These are phyloP conservation scores for Polytrichum commune DNA, from an alignment of 225 moss, liverwort and hornwort species.

Conservation along the genomic window DNA sequence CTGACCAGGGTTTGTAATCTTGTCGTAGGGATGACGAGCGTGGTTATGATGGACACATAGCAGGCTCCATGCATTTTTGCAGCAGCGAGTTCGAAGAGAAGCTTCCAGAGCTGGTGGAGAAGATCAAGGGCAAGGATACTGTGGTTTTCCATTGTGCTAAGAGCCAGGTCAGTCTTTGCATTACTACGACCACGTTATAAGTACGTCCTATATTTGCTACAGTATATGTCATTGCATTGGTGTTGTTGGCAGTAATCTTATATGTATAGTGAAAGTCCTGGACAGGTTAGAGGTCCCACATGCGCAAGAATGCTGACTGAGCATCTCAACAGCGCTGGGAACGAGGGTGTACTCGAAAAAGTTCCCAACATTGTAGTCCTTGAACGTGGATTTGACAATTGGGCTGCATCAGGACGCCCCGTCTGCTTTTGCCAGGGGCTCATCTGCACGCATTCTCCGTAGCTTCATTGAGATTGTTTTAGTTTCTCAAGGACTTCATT, in stretches of 20 bases:
- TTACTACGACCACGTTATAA: too few species aligned
- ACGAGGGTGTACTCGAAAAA: conserved; percentile 34
- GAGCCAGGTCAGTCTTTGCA: conserved; percentile 54
- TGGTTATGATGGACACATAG: conserved; percentile 74
- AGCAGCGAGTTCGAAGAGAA: conserved; percentile 61
- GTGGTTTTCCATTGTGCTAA: conserved; percentile 87
- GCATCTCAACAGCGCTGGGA: conserved; percentile 40
- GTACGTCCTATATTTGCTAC: too few species aligned
- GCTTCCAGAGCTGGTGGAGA: conserved; percentile 65
- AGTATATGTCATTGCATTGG: too few species aligned
- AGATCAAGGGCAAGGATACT: conserved; percentile 63
- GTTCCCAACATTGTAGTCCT: conserved; percentile 63
- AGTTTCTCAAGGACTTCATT: too few species aligned
- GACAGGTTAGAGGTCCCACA: conserved; percentile 71
- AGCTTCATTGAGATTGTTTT: conserved; percentile 3
- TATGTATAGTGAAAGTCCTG: too few species aligned
- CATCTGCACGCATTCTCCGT: conserved; percentile 28
- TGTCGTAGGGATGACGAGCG: conserved; percentile 74
- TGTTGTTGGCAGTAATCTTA: too few species aligned
- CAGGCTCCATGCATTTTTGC: conserved; percentile 74
- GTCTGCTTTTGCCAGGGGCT: conserved; percentile 75
- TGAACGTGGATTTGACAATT: conserved; percentile 77
- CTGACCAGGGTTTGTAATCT: not conserved
- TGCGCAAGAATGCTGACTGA: conserved; percentile 74
- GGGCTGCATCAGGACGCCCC: conserved; percentile 72